Evolutionary conservation across 192 early-diverging fungal species (phyloP).

Genomic region (Entophlyctis helioformis): DNA sequence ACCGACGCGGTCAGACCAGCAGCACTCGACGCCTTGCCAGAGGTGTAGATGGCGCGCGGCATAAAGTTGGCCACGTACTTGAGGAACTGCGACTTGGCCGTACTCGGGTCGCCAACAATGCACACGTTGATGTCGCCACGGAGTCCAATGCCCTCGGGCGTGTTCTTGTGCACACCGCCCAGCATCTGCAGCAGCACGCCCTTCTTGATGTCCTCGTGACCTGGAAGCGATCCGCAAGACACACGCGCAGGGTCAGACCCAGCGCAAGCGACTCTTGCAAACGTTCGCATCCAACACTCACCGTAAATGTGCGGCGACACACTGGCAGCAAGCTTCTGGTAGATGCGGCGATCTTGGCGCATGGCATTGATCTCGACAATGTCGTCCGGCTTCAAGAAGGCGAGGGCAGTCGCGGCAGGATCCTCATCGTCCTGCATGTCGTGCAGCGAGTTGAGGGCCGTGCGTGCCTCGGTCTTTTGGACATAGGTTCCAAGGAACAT

Average conservation of each 20-base stretch:
- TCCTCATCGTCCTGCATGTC: slow-evolving; percentile 49
- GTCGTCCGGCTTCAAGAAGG: slow-evolving; percentile 55
- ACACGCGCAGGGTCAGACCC: slow-evolving; percentile 82
- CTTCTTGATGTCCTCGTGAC: slow-evolving; percentile 92
- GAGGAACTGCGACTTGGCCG: slow-evolving; percentile 91
- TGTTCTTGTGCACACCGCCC: slow-evolving; percentile 91
- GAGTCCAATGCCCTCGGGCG: slow-evolving; percentile 82
- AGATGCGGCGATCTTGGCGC: slow-evolving; percentile 46
- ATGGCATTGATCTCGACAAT: slow-evolving; percentile 66
- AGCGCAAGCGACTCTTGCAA: too few species aligned
- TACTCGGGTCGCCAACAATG: slow-evolving; percentile 90
- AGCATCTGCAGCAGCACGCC: slow-evolving; percentile 86
- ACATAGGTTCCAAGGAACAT: slow-evolving; percentile 80
- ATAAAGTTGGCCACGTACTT: slow-evolving; percentile 85
- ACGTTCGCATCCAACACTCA: slow-evolving; percentile 11
- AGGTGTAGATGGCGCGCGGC: slow-evolving; percentile 90
- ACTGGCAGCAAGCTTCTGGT: slow-evolving; percentile 65
- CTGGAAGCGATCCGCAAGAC: slow-evolving; percentile 45
- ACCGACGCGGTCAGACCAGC: slow-evolving; percentile 93
- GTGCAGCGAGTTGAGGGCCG: slow-evolving; percentile 35
- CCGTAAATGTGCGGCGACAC: slow-evolving; percentile 88
- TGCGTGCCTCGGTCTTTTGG: slow-evolving; percentile 40
- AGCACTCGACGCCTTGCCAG: slow-evolving; percentile 90
- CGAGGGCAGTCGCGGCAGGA: slow-evolving; percentile 44
- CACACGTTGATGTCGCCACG: slow-evolving; percentile 98